phyloP scores from a whole-genome alignment of 306 rosid genomes.

The Canavalia gladiata region DNA sequence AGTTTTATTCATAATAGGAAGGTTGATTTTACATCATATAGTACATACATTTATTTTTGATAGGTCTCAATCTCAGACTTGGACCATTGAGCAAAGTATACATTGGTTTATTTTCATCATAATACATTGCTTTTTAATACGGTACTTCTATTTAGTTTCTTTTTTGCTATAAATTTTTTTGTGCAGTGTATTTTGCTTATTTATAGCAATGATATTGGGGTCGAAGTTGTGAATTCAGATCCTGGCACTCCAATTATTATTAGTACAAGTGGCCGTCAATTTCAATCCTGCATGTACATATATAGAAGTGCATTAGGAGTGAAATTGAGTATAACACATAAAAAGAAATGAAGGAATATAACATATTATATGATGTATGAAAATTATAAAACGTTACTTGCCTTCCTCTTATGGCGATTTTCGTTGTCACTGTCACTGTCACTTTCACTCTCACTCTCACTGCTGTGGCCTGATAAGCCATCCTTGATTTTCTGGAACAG shows the following conservation, averaged over 20 bases:
- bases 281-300: conserved; percentile 38
- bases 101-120: conserved; percentile 27
- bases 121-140: conserved; percentile 19
- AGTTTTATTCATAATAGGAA: conserved; percentile 39
- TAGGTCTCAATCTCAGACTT: conserved; percentile 23
- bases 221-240: neutral
- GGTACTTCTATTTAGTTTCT: conserved; percentile 4
- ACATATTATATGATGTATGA: no score
- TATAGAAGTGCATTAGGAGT: neutral
- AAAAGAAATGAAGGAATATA: neutral
- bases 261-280: neutral
- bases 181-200: no score
- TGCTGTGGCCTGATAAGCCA: conserved; percentile 41
- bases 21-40: conserved; percentile 3
- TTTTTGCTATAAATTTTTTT: neutral
- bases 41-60: neutral
- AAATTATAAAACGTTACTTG: neutral
- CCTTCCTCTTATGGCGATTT: conserved; percentile 40
- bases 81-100: conserved; percentile 35
- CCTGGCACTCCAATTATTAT: conserved; percentile 19
- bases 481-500: conserved; percentile 45
- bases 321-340: neutral
- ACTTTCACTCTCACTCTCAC: conserved; percentile 31
- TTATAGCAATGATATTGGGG: no score
- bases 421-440: conserved; percentile 47